Base-by-base conservation (phyloP, 2,329 filamentous ascomycete genomes). In the Stachybotrys chartarum region DNA sequence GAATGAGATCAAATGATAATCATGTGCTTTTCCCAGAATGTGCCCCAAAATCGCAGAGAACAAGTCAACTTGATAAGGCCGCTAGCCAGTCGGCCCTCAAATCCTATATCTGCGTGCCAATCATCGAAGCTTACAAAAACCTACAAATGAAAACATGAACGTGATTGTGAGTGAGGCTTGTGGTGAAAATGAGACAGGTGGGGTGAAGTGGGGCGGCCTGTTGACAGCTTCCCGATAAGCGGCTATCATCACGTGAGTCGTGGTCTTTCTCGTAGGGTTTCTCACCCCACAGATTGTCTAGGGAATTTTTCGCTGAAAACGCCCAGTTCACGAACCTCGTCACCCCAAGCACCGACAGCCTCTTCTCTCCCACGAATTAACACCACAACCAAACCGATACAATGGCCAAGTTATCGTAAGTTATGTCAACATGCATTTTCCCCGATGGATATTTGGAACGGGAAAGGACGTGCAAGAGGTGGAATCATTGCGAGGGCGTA, bases 321-420 rank as follows among this genome's bases (percentile, higher is more conserved):
- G 61, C 64, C 60, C 61, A 65, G 64, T 62, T 67, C 63, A 69
- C 67, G 67, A 71, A 67, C 16, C 24, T 4, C 10, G 65, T 66
- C 68, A 64, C 63, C 64, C 2, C 63, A 67, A 68, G 65, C 70
- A 64, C 65, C 66, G 69, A 69, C 65, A 70, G 64, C 66, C 58
- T 68, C 35, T 42, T 42, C 63, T 47, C 39, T 47, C 61, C 65
- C 60, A 70, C 68, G 69, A 71, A 70, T 63, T 68, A 72, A 73
- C 71, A 70, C 67, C 71, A 68, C 66, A 69, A 66, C 70, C 67
- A 73, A 72, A 72, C 75, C 73, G 72, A 76, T 72, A 77, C 74
- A 81, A 84, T 84, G 81, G 81, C 81, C 74, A 84, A 84, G 76
- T 69, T 79, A 65, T 83, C 80, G 81, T 84, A 78, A 77, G 81